Conservation (phyloP, 2,329 filamentous ascomycete species). For the Blastomyces gilchristii region DNA sequence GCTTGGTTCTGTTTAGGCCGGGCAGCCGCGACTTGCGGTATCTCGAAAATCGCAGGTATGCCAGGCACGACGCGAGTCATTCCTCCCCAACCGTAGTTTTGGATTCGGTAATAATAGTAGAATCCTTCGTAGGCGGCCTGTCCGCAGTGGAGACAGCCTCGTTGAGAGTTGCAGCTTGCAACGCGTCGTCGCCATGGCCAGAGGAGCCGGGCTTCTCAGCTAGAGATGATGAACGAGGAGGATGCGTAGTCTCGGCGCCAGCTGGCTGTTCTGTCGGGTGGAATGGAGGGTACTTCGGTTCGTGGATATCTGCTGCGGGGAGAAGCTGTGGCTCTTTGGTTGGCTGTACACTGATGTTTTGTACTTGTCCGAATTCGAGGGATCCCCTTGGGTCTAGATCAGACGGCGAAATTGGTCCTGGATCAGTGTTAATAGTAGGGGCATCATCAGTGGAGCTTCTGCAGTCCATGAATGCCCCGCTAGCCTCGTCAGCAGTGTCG, state of each 20-base stretch:
- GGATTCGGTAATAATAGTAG: background rate
- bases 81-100: background rate
- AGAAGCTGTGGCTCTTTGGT: conserved; percentile 12
- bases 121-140: background rate
- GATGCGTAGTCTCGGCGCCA: conserved; percentile 18
- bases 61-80: conserved; percentile 1
- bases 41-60: background rate
- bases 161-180: background rate
- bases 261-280: conserved; percentile 27
- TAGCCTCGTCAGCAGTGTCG: conserved; percentile 23
- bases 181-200: background rate
- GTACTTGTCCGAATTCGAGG: background rate
- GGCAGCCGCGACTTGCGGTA: background rate
- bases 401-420: background rate
- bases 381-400: background rate
- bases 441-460: conserved; percentile 18
- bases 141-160: background rate
- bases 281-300: conserved; percentile 21
- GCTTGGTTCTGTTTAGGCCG: background rate
- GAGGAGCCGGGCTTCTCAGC: background rate
- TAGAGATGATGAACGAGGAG: conserved; percentile 34
- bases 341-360: background rate
- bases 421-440: conserved; percentile 11
- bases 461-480: conserved; percentile 12
- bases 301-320: conserved; percentile 13